Percentiles rank a stretch among this genome's conserved stretches.
Evolutionary conservation across 2,329 filamentous ascomycete genomes (phyloP).

Genomic region (Scortechinia acanthostroma): DNA sequence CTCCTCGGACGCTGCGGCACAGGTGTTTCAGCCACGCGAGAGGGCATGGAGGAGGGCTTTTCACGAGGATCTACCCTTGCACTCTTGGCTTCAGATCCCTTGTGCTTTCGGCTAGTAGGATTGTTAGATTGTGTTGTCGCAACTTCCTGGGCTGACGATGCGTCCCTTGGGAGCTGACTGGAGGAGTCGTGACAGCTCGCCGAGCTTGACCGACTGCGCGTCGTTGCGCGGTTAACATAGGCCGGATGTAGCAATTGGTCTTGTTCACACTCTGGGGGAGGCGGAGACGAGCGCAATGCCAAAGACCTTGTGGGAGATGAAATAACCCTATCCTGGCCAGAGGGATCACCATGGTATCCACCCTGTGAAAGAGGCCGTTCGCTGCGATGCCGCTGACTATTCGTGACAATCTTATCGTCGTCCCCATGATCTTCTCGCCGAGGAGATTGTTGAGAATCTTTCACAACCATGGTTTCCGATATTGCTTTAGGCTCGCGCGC

Average conservation of each 20-base stretch:
- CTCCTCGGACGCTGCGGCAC: conserved; percentile 14
- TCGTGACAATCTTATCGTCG: no score
- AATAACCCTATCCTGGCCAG: no score
- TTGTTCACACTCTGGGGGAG: conserved; percentile 4
- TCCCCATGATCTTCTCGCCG: no score
- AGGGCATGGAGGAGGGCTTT: conserved; percentile 25
- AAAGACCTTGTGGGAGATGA: no score
- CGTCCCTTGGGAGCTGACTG: neutral
- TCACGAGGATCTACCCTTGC: conserved; percentile 3
- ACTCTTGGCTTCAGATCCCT: neutral
- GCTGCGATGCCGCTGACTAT: no score
- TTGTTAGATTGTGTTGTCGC: conserved; percentile 1
- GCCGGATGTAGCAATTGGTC: neutral
- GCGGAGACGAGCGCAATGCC: conserved; percentile 6
- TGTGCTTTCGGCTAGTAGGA: neutral
- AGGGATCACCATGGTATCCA: no score
- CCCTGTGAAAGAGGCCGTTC: no score
- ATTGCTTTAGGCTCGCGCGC: no score
- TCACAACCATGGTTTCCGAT: no score
- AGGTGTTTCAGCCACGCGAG: conserved; percentile 27
- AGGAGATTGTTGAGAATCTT: no score
- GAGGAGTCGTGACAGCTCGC: neutral
- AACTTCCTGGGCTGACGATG: neutral
- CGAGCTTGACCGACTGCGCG: neutral
- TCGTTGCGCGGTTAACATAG: neutral